Conservation (phyloP, 257 asterid species). For the Solanum corneliomulleri region DNA sequence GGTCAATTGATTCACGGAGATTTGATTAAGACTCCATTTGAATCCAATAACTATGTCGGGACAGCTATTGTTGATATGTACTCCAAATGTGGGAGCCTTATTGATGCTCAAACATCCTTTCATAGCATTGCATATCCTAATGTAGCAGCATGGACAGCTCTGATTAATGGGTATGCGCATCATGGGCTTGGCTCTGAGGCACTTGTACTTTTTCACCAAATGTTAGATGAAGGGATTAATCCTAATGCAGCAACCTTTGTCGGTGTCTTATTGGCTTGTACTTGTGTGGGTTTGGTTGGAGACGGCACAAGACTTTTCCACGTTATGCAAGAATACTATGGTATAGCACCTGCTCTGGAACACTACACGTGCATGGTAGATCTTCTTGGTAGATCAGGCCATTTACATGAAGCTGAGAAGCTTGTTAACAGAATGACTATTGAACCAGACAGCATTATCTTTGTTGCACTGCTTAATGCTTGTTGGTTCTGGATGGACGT, state of each 20-base stretch:
- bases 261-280: constrained; percentile 57
- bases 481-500: constrained; percentile 63
- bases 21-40: constrained; percentile 53
- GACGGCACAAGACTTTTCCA: constrained; percentile 41
- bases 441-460: constrained; percentile 40
- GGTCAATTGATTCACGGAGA: constrained; percentile 57
- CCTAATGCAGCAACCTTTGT: constrained; percentile 82
- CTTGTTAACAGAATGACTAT: constrained; percentile 37
- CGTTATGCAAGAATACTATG: constrained; percentile 37
- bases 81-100: constrained; percentile 71
- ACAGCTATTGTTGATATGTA: constrained; percentile 82
- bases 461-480: constrained; percentile 50
- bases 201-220: constrained; percentile 28
- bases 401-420: constrained; percentile 57
- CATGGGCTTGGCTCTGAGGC: constrained; percentile 56
- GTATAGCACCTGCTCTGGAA: constrained; percentile 43
- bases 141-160: constrained; percentile 73
- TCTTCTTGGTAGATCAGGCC: constrained; percentile 69
- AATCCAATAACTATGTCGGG: constrained; percentile 40
- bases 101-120: constrained; percentile 47
- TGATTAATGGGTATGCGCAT: constrained; percentile 50
- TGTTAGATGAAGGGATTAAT: constrained; percentile 30
- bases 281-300: constrained; percentile 37
- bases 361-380: constrained; percentile 72
- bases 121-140: constrained; percentile 37